These are phyloP conservation scores for Sequoia sempervirens DNA, from an alignment of 75 land plant species.

Conservation along the genomic window DNA sequence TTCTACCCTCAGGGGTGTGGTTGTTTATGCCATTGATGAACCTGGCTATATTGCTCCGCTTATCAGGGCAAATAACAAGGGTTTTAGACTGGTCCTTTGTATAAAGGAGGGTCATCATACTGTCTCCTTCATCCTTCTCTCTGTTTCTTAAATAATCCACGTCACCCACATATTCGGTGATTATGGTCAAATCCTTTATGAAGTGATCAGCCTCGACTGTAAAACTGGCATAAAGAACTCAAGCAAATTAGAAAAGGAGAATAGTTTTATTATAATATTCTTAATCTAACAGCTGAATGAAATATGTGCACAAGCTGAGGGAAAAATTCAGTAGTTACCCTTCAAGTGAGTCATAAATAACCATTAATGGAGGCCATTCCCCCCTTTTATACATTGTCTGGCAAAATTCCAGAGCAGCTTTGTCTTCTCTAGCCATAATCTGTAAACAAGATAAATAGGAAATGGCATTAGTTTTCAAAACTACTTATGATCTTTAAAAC, in stretches of 20 bases:
- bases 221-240: constrained; percentile 22
- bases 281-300: background rate
- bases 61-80: constrained; percentile 56
- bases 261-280: no score
- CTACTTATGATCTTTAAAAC: no score
- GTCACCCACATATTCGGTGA: constrained; percentile 50
- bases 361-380: constrained; percentile 78
- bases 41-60: constrained; percentile 50
- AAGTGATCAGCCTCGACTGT: constrained; percentile 45
- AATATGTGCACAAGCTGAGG: background rate
- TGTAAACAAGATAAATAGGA: constrained; percentile 9
- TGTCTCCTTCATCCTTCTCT: constrained; percentile 43
- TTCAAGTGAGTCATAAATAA: constrained; percentile 68
- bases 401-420: constrained; percentile 61
- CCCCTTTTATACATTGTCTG: constrained; percentile 67
- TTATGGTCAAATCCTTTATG: constrained; percentile 52
- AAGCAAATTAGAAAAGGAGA: background rate
- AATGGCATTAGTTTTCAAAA: background rate
- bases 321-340: constrained; percentile 32
- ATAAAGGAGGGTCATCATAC: constrained; percentile 50
- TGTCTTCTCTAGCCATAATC: constrained; percentile 67
- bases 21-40: constrained; percentile 57
- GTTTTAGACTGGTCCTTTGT: constrained; percentile 22
- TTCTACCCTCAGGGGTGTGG: constrained; percentile 42
- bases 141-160: constrained; percentile 47